Conservation (phyloP, 2,329 filamentous ascomycete genomes). For the Cordyceps farinosa region DNA sequence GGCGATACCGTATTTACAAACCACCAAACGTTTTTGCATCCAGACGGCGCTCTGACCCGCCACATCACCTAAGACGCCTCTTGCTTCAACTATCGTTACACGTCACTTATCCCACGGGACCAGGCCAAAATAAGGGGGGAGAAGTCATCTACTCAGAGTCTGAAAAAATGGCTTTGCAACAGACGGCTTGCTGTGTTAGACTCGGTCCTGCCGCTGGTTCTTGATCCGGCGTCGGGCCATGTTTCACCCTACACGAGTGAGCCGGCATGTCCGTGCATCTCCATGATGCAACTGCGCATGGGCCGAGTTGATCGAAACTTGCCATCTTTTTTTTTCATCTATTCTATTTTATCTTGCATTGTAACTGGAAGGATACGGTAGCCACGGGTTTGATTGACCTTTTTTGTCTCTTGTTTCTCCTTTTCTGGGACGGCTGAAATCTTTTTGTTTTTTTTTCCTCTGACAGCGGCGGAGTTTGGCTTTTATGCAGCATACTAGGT, state of each 20-base stretch:
- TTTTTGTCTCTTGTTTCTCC: not conserved
- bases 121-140: not conserved
- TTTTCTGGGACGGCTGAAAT: conserved; percentile 11
- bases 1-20: not conserved
- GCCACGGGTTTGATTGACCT: not conserved
- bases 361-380: conserved; percentile 11
- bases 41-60: not conserved
- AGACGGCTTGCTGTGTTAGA: not conserved
- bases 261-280: not conserved
- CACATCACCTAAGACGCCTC: not conserved
- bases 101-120: conserved; percentile 4
- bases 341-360: conserved; percentile 17
- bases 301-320: not conserved
- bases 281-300: not conserved
- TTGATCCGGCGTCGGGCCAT: not conserved
- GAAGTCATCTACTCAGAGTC: not conserved
- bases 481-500: conserved; percentile 12
- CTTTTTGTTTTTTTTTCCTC: conserved; percentile 19
- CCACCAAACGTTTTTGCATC: not conserved
- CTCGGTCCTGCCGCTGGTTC: not conserved
- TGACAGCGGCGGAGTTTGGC: conserved; percentile 22
- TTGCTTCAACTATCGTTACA: not conserved
- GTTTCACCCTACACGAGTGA: not conserved
- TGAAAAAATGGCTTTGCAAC: not conserved
- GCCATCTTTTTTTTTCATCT: conserved; percentile 15